phyloP scores from a whole-genome alignment of 345 rosid genomes.

The Arabis hirsuta region DNA sequence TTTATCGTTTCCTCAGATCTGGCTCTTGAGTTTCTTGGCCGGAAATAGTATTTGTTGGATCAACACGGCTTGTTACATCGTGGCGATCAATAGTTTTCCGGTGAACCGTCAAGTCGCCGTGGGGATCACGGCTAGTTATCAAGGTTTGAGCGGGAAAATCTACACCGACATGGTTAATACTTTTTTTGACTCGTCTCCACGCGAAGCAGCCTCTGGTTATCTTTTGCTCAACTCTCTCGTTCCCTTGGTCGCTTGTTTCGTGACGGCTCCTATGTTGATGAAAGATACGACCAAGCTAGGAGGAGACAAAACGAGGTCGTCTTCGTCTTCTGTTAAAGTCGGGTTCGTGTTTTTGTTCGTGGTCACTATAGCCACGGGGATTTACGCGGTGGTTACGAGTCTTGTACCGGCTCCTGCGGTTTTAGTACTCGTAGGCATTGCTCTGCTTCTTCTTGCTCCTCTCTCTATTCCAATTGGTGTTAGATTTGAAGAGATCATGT shows the following conservation, averaged over 20 bases:
- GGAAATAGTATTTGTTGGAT: constrained; percentile 99
- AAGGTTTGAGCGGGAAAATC: constrained; percentile 76
- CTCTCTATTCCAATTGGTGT: constrained; percentile 51
- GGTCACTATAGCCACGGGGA: constrained; percentile 68
- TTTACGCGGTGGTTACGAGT: constrained; percentile 66
- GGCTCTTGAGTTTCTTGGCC: constrained; percentile 67
- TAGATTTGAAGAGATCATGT: constrained; percentile 21
- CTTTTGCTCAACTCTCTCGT: constrained; percentile 65
- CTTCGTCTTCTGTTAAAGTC: background rate
- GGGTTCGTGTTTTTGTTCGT: constrained; percentile 55
- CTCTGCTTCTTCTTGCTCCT: constrained; percentile 55
- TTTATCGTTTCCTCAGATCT: constrained; percentile 58
- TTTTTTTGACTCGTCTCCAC: constrained; percentile 41
- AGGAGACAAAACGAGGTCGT: constrained; percentile 4
- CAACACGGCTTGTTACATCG: constrained; percentile 79
- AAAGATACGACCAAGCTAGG: background rate
- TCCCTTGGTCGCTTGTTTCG: constrained; percentile 51
- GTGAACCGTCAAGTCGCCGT: constrained; percentile 62
- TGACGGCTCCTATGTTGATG: constrained; percentile 56
- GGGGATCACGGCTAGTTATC: constrained; percentile 78
- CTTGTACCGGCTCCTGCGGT: constrained; percentile 47
- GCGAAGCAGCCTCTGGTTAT: constrained; percentile 53
- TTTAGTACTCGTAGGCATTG: constrained; percentile 52
- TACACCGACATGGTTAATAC: constrained; percentile 67
- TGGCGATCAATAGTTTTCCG: constrained; percentile 58